These are phyloP conservation scores for Eustoma russellianum DNA, from an alignment of 257 asterid species.

Conservation along the genomic window DNA sequence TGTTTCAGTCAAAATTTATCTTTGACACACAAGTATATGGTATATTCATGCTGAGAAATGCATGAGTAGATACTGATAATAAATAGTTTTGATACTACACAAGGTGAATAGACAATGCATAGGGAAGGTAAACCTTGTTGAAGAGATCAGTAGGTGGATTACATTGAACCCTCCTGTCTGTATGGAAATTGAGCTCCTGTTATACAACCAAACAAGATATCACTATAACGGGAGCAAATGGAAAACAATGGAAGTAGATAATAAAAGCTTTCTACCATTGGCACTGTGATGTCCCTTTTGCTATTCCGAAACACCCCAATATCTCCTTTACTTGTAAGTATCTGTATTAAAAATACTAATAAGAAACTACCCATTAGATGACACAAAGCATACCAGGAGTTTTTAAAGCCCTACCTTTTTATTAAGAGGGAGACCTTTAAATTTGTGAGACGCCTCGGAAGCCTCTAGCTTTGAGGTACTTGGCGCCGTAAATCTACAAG, in stretches of 20 bases:
- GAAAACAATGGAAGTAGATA: background rate
- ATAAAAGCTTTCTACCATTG: constrained; percentile 43
- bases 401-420: constrained; percentile 43
- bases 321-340: constrained; percentile 85
- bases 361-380: constrained; percentile 2
- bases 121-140: constrained; percentile 48
- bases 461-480: constrained; percentile 35
- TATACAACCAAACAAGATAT: constrained; percentile 5
- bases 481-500: constrained; percentile 28
- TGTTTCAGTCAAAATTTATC: background rate
- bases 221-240: constrained; percentile 6
- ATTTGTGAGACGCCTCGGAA: constrained; percentile 35
- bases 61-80: background rate
- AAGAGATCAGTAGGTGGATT: constrained; percentile 74
- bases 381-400: background rate
- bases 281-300: constrained; percentile 70
- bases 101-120: constrained; percentile 4
- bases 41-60: background rate
- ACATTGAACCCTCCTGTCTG: constrained; percentile 48
- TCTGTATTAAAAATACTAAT: constrained; percentile 27
- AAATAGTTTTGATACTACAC: background rate
- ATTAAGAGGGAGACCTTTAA: constrained; percentile 74
- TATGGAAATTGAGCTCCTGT: constrained; percentile 76
- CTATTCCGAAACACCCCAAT: constrained; percentile 59
- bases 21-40: background rate